These are phyloP conservation scores for Podospora pseudocomata DNA, from an alignment of 495 filamentous ascomycete species.

Conservation along the genomic window DNA sequence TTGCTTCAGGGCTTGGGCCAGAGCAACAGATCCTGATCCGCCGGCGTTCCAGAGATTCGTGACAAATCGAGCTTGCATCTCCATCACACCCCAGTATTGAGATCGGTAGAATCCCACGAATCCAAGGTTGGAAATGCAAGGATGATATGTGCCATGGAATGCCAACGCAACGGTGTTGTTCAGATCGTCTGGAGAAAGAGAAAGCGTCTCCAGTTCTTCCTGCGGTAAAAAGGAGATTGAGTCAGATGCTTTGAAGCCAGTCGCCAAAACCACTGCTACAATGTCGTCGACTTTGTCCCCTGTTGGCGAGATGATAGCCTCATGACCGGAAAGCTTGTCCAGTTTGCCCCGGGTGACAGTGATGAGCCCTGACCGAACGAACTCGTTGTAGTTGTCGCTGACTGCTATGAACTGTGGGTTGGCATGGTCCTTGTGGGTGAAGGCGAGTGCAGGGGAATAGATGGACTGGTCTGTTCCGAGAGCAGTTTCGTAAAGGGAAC, in stretches of 20 bases:
- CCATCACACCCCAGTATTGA: constrained; percentile 83
- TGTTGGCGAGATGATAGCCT: constrained; percentile 36
- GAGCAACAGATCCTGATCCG: constrained; percentile 21
- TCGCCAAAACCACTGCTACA: constrained; percentile 67
- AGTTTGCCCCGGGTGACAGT: constrained; percentile 45
- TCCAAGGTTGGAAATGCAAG: constrained; percentile 58
- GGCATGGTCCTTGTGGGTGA: constrained; percentile 32
- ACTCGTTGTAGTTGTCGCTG: constrained; percentile 66
- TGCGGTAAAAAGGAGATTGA: constrained; percentile 59
- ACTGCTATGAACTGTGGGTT: constrained; percentile 63
- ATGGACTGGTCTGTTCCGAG: constrained; percentile 63
- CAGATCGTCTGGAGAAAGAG: constrained; percentile 50
- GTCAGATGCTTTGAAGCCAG: constrained; percentile 64
- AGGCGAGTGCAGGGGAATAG: constrained; percentile 41
- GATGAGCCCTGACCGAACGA: constrained; percentile 64
- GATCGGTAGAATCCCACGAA: constrained; percentile 86
- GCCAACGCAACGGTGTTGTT: constrained; percentile 68
- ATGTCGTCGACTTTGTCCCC: constrained; percentile 51
- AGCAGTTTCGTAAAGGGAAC: constrained; percentile 52
- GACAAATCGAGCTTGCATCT: constrained; percentile 76
- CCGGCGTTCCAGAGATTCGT: constrained; percentile 42
- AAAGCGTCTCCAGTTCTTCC: constrained; percentile 52
- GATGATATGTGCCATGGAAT: constrained; percentile 60
- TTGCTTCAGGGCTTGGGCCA: constrained; percentile 23
- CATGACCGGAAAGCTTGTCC: constrained; percentile 26